phyloP scores from a whole-genome alignment of 225 moss, liverwort and hornwort genomes.

The Climacium dendroides region DNA sequence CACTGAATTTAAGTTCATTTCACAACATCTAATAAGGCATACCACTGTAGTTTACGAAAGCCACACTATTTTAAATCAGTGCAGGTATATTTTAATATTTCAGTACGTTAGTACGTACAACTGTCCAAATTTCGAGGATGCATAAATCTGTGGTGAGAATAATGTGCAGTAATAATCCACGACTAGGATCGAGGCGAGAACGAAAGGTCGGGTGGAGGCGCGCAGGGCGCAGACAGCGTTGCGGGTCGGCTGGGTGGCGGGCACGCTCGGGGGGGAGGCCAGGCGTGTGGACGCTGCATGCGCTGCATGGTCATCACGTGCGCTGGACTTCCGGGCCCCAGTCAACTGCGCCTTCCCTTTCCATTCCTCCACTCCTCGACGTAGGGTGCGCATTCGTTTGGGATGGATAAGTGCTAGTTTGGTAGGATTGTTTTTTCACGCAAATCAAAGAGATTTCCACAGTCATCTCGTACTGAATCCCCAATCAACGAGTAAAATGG shows the following conservation, averaged over 20 bases:
- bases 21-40: not conserved
- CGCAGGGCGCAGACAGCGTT: not conserved
- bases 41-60: not conserved
- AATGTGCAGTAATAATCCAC: not conserved
- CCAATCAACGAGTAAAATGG: not conserved
- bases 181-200: not conserved
- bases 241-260: not conserved
- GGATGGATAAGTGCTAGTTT: not conserved
- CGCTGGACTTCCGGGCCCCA: not conserved
- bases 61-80: not conserved
- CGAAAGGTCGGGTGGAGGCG: not conserved
- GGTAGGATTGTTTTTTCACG: not conserved
- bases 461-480: not conserved
- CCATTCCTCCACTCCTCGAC: not conserved
- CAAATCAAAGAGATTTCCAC: not conserved
- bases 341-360: not conserved
- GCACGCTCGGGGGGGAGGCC: not conserved
- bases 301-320: constrained; percentile 12
- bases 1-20: not conserved
- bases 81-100: not conserved
- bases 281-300: not conserved
- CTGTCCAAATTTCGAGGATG: not conserved
- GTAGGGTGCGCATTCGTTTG: not conserved
- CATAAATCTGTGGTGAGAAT: not conserved
- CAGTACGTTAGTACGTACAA: too few relatives aligned